Percentiles rank a stretch among this genome's conserved stretches.
Conservation (phyloP, 257 asterid genomes). For the Solanum commersonii region DNA sequence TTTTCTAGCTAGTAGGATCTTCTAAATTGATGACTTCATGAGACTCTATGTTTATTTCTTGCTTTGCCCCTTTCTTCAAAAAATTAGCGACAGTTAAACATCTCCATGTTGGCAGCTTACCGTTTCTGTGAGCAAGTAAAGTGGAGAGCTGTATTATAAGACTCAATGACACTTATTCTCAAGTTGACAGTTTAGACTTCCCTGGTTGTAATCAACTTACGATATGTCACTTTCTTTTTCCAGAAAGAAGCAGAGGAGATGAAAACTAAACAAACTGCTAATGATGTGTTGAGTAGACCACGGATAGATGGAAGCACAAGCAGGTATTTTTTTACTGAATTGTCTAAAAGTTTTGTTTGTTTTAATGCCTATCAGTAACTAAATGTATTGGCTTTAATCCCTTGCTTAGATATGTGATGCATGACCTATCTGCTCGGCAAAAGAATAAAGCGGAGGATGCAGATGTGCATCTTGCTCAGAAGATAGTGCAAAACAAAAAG, state of each 20-base stretch:
- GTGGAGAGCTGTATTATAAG: neutral
- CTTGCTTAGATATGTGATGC: constrained; percentile 45
- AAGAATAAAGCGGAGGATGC: constrained; percentile 76
- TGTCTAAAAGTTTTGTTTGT: neutral
- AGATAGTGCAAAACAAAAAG: constrained; percentile 50
- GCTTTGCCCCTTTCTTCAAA: neutral
- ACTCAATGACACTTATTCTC: neutral
- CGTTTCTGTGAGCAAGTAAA: neutral
- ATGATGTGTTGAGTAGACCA: constrained; percentile 26
- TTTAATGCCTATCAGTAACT: neutral
- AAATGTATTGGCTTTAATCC: neutral
- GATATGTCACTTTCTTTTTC: neutral
- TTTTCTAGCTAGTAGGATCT: neutral
- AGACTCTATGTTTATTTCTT: neutral
- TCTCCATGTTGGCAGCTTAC: neutral
- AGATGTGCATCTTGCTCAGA: constrained; percentile 77
- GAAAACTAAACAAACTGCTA: constrained; percentile 28
- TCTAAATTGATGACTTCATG: neutral
- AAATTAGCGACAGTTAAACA: neutral
- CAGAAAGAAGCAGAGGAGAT: constrained; percentile 66
- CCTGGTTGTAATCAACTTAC: constrained; percentile 1
- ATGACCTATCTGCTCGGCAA: constrained; percentile 51
- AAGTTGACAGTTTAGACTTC: neutral
- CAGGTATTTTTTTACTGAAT: constrained; percentile 31
- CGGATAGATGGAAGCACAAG: constrained; percentile 61